Base-by-base conservation (phyloP, 441 rosid genomes). In the Raphanus hybrid region DNA sequence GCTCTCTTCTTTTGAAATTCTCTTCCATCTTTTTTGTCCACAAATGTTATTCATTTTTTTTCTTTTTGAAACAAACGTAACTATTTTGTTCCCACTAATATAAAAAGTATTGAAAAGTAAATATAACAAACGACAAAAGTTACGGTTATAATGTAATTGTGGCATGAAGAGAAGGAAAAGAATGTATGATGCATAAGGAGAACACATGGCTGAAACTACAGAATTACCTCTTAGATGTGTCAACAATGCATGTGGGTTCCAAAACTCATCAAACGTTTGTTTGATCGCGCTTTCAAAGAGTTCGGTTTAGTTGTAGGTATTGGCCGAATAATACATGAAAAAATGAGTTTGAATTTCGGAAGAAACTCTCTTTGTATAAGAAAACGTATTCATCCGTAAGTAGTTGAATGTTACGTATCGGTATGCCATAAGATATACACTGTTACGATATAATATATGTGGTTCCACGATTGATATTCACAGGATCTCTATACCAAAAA, bases 361-460 rank as follows among this genome's bases (percentile, higher is more conserved):
- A 73, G 78, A 73, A 73, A 78, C 18, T 15, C 59, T 64, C 61
- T 58, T 55, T 18, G 60, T 72, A 61, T 29, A 29, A 61, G 74
- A 67, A 54, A 48, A 67, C 52, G 70, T 60, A 71, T 71, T 58
- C 68, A 37, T 39, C 69, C 69, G 81, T 16, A 78, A 72, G 73
- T 78, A 37, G 52, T 60, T 78, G 59, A 50, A n/a, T 67, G 74
- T 78, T 78, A 61, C 74, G 74, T 78, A 61, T 62, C 66, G 43
- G 43, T 62, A 32, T 61, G 41, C 16, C 37, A 23, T 63, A 34
- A 48, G 50, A 62, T 73, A 67, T 52, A 63, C 70, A 61, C 77
- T 59, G 64, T 60, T 54, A 45, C 69, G 35, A 72, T 48, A 60
- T 48, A 66, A 35, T 67, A 35, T 67, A 23, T 67, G 61, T 67